Evolutionary conservation across 2,329 filamentous ascomycete genomes (phyloP), one percentile per base, ranked within the genome.

Genomic region (Cladophialophora psammophila): DNA sequence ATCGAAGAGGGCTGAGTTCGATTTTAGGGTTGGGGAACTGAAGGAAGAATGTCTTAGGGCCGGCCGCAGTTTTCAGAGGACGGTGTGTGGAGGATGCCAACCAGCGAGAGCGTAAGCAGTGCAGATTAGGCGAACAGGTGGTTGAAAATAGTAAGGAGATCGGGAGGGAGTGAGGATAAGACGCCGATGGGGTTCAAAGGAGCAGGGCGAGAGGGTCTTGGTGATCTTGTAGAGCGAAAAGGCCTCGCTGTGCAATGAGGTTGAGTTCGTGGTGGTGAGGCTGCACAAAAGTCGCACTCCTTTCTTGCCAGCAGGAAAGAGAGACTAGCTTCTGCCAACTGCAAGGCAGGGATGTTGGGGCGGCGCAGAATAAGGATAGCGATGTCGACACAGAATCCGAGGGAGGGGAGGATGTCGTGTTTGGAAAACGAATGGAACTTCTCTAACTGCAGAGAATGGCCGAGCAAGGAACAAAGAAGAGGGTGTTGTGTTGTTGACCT

Each of bases 11-110:
- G 54, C 40, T 60, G 54, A 38, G 52, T 53, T 53, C 15, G 18
- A 35, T 34, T 38, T 53, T 45, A 45, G 61, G 13, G 50, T 65
- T 26, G 52, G 32, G 26, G 26, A 20, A 40, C 63, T 64, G 55
- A 35, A 20, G 45, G 40, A 62, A 26, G 59, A 26, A 50, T 12
- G 9, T 50, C 45, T 50, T 50, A 52, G 55, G 56, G 57, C 45
- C 48, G 36, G 53, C 64, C 54, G 64, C 53, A 52, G 53, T 36
- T 32, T 58, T 35, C 84, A 78, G 0, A 26, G 86, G 86, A 61
- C 88, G 88, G 67, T 86, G 87, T 0, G 85, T 87, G 69, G 81
- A 84, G 66, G 87, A 86, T 20, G 60, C 54, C 50, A 50, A 34
- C 48, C 42, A 40, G 50, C 34, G 53, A 55, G 52, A 20, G 60